Evolutionary conservation across 352 stramenopile species (phyloP).

Genomic region (Plasmopara muralis): DNA sequence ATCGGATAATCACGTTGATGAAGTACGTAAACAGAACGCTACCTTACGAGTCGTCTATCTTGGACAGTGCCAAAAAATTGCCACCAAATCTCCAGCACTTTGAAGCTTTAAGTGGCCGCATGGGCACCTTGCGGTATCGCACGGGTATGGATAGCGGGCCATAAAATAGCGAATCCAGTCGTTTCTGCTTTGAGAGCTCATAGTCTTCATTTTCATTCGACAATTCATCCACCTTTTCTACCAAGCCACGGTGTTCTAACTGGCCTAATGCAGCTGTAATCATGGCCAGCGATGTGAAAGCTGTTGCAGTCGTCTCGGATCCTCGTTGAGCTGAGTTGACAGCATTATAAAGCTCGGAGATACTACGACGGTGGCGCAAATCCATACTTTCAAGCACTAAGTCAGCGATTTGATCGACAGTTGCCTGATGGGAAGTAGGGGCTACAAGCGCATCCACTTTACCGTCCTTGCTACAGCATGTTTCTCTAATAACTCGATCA

Average conservation of each 20-base stretch:
- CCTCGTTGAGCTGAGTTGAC: slow-evolving; percentile 23
- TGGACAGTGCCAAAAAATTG: slow-evolving; percentile 23
- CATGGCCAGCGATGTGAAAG: slow-evolving; percentile 36
- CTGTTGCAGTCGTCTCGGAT: slow-evolving; percentile 4
- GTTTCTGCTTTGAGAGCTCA: slow-evolving; percentile 22
- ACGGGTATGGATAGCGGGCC: slow-evolving; percentile 24
- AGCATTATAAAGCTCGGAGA: slow-evolving; percentile 53
- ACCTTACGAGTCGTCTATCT: too few relatives aligned
- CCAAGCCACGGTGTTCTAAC: slow-evolving; percentile 37
- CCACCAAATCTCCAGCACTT: slow-evolving; percentile 60
- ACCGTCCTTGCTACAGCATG: slow-evolving; percentile 1
- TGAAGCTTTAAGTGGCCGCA: slow-evolving; percentile 57
- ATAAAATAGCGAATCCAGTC: slow-evolving; percentile 12
- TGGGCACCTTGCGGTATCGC: slow-evolving; percentile 63
- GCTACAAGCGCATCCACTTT: slow-evolving; percentile 13
- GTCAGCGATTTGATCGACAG: slow-evolving; percentile 40
- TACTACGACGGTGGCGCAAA: slow-evolving; percentile 40
- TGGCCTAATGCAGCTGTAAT: slow-evolving; percentile 54
- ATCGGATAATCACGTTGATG: slow-evolving; percentile 21
- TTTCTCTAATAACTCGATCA: slow-evolving; percentile 23
- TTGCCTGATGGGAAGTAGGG: slow-evolving; percentile 10
- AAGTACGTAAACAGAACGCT: background rate
- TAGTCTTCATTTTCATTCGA: slow-evolving; percentile 13
- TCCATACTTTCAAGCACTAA: slow-evolving; percentile 55
- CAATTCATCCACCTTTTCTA: slow-evolving; percentile 39